These are phyloP conservation scores for Aspergillus ochraceoroseus DNA, from an alignment of 2,329 filamentous ascomycete species.

Conservation along the genomic window DNA sequence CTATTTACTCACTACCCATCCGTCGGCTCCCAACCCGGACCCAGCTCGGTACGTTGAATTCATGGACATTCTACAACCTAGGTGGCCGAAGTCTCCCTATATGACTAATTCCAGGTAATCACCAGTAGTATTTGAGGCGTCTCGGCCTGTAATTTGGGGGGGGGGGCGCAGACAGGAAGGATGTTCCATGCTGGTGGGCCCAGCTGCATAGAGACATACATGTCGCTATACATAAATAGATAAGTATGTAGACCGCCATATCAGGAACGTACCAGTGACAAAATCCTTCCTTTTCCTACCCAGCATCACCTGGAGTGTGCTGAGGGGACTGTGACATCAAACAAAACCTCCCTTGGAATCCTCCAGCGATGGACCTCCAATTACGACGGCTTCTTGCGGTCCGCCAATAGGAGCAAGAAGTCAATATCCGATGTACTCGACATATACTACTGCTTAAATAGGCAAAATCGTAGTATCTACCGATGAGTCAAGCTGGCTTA, in stretches of 20 bases:
- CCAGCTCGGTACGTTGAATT: neutral
- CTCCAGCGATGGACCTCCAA: neutral
- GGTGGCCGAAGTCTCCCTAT: neutral
- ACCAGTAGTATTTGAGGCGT: constrained; percentile 1
- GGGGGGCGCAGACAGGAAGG: constrained; percentile 2
- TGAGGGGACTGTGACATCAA: constrained; percentile 6
- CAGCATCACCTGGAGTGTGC: neutral
- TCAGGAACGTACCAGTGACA: neutral
- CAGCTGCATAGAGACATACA: constrained; percentile 4
- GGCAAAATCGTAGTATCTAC: too few species aligned
- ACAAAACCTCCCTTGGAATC: neutral
- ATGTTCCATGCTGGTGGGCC: constrained; percentile 1
- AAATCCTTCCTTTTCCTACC: neutral
- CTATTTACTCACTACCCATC: neutral
- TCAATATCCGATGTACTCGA: too few species aligned
- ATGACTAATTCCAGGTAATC: neutral
- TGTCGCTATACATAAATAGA: constrained; percentile 2
- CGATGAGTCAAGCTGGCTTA: neutral
- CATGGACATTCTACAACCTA: neutral
- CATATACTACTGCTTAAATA: too few species aligned
- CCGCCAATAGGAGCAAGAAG: too few species aligned
- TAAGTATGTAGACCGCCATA: constrained; percentile 1
- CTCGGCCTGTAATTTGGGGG: too few species aligned
- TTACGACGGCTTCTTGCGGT: neutral
- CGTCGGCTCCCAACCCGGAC: neutral